Evolutionary conservation across 306 rosid genomes (phyloP).

Genomic region (Cyamopsis tetragonoloba): DNA sequence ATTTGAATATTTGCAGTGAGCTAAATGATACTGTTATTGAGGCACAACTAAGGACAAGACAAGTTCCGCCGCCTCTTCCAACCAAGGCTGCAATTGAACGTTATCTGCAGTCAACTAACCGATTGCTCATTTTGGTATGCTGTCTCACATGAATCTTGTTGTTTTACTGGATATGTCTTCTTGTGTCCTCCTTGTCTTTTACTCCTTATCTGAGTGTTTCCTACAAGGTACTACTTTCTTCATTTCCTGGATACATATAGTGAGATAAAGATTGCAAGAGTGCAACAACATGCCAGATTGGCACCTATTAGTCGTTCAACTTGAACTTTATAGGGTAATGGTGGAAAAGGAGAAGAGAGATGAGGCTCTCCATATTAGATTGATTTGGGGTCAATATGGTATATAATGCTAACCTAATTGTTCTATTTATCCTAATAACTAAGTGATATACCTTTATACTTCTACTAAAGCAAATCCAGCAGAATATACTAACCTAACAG

Average conservation of each 20-base stretch:
- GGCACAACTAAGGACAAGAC: constrained; percentile 48
- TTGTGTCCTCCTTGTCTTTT: constrained; percentile 2
- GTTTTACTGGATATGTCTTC: not conserved
- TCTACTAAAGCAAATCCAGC: not conserved
- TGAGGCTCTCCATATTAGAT: not conserved
- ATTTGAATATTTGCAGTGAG: constrained; percentile 55
- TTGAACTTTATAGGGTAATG: not conserved
- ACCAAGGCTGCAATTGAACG: constrained; percentile 46
- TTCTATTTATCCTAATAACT: not conserved
- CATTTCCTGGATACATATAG: not conserved
- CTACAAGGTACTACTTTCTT: not conserved
- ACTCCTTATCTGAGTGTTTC: not conserved
- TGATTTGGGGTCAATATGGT: not conserved
- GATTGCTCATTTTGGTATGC: constrained; percentile 83
- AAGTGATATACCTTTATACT: not conserved
- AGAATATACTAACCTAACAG: not conserved
- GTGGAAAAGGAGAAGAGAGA: not conserved
- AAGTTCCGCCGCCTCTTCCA: constrained; percentile 66
- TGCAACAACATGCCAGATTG: not conserved
- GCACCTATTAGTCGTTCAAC: too few species aligned
- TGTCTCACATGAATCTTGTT: constrained; percentile 22
- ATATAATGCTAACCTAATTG: not conserved
- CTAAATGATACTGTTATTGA: constrained; percentile 81
- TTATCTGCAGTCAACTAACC: constrained; percentile 59
- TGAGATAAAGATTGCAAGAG: not conserved